These are phyloP conservation scores for Nidula niveotomentosa DNA, from an alignment of 1,284 basidiomycete species.

Conservation along the genomic window DNA sequence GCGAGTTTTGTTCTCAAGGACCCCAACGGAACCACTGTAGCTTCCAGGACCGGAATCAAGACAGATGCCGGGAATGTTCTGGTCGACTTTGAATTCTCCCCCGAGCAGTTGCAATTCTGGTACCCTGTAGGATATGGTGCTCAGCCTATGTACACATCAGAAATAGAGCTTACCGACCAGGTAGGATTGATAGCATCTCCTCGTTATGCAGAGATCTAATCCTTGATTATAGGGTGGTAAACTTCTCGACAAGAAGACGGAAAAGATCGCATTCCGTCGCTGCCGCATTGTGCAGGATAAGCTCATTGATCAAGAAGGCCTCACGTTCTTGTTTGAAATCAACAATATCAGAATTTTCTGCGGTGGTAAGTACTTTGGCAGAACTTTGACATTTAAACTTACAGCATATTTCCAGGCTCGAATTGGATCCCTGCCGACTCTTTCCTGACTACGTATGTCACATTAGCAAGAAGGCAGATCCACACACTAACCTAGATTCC, in stretches of 20 bases:
- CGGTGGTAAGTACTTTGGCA: slow-evolving; percentile 50
- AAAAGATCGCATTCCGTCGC: slow-evolving; percentile 77
- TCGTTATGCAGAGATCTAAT: not conserved
- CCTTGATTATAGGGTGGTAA: slow-evolving; percentile 39
- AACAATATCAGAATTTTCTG: slow-evolving; percentile 88
- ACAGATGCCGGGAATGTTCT: slow-evolving; percentile 35
- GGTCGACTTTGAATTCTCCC: slow-evolving; percentile 49
- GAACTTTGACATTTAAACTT: too few relatives aligned
- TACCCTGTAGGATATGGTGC: slow-evolving; percentile 82
- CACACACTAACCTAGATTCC: not conserved
- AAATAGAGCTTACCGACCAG: slow-evolving; percentile 49
- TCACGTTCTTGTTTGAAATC: slow-evolving; percentile 85
- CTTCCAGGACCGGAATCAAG: slow-evolving; percentile 33
- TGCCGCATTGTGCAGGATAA: slow-evolving; percentile 75
- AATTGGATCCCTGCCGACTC: slow-evolving; percentile 95
- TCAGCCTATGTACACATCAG: slow-evolving; percentile 74
- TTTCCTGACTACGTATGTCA: slow-evolving; percentile 73
- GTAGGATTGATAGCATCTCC: slow-evolving; percentile 27
- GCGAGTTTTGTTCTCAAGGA: slow-evolving; percentile 49
- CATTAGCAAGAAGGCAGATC: not conserved
- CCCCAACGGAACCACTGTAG: slow-evolving; percentile 42
- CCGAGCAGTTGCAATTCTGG: slow-evolving; percentile 72
- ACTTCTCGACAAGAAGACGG: slow-evolving; percentile 46
- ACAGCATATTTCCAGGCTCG: slow-evolving; percentile 46
- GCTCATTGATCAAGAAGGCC: slow-evolving; percentile 70